These are phyloP conservation scores for Picea engelmannii DNA, from an alignment of 83 land plant species.

Conservation along the genomic window DNA sequence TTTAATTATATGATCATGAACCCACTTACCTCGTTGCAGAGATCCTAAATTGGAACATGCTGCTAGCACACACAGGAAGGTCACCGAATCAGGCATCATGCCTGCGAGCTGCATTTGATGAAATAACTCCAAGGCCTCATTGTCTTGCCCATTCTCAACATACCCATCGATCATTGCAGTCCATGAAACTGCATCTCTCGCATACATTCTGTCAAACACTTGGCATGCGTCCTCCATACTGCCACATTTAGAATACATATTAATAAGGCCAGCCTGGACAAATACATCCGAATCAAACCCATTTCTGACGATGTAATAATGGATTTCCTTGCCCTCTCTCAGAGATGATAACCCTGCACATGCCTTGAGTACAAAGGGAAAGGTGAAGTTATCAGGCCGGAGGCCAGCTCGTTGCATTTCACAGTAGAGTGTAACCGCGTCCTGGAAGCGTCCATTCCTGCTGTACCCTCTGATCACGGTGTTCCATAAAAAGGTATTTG, in stretches of 20 bases:
- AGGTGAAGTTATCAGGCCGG: constrained; percentile 2
- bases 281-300: not conserved
- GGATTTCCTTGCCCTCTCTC: not conserved
- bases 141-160: not conserved
- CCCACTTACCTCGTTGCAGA: not conserved
- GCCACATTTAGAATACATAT: constrained; percentile 2
- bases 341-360: not conserved
- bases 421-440: not conserved
- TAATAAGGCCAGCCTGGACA: not conserved
- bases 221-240: not conserved
- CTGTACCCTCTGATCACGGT: not conserved
- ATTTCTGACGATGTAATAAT: not conserved
- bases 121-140: not conserved
- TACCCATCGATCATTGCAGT: not conserved
- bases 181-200: constrained; percentile 3
- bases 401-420: not conserved
- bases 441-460: not conserved
- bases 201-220: not conserved
- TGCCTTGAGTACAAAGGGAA: constrained; percentile 5
- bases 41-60: constrained; percentile 2
- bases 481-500: not conserved
- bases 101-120: not conserved
- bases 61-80: not conserved
- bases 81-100: not conserved
- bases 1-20: constrained; percentile 4